Base-by-base conservation (phyloP, 305 asterid species). In the Rubia balearica region DNA sequence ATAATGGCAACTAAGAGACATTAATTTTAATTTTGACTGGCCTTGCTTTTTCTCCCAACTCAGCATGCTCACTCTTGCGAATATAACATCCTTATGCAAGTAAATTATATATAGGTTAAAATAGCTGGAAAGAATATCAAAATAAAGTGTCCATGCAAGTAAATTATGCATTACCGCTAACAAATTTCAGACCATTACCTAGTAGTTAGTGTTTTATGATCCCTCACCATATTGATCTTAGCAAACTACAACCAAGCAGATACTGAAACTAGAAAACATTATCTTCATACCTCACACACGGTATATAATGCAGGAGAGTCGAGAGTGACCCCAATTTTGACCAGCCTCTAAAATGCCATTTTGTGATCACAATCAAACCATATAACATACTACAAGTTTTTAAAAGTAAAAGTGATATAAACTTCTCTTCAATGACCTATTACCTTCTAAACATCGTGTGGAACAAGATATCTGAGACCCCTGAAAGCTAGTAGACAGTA, bases 281-380 rank as follows among this genome's bases (percentile, higher is more conserved):
- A 24, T 49, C 24, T 36, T 2, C 65, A 80, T 82, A 90, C 96
- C 96, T 90, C 96, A 80, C 96, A 90, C 67, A 79, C 95, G 22
- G 92, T 88, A 73, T 90, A 90, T 62, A 90, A 84, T 73, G 95
- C 91, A 16, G 95, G 96, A 48, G 96, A 85, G 83, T 90, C 96
- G 0, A 90, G 90, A 72, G 85, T 77, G 71, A 83, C 81, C 43
- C 90, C 96, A 70, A 86, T 73, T 79, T 86, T 90, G 78, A 78
- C 85, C 89, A 90, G 78, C 45, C 87, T 95, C 96, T 88, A 71
- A 62, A 74, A 64, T 24, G 56, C 70, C 70, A 74, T 72, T 75
- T 48, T 67, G 24, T 46, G 71, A 71, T 36, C 12, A 40, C 61
- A 2, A 4, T 5, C 24, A 3, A 16, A 24, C 27, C 27, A 24